phyloP scores from a whole-genome alignment of 2,329 filamentous ascomycete genomes.

The Cytospora piceicola region DNA sequence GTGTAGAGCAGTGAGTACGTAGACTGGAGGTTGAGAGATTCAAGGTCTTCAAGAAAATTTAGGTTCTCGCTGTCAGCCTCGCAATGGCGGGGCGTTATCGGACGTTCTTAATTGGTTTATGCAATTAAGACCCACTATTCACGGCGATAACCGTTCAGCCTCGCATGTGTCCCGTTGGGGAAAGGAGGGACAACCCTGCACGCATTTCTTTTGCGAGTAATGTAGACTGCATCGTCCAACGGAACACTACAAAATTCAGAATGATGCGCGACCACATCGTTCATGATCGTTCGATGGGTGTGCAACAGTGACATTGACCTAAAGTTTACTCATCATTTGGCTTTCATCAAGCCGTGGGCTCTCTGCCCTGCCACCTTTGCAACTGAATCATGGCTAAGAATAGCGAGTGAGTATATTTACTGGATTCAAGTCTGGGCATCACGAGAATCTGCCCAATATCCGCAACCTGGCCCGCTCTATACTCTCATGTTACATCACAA shows the following conservation, averaged over 20 bases:
- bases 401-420: background rate
- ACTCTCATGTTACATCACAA: slow-evolving; percentile 36
- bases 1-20: background rate
- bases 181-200: background rate
- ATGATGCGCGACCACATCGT: too few relatives aligned
- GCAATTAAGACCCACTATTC: slow-evolving; percentile 8
- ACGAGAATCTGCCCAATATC: background rate
- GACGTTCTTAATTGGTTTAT: slow-evolving; percentile 8
- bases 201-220: background rate
- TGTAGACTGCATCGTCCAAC: background rate
- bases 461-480: background rate
- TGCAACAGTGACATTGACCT: too few relatives aligned
- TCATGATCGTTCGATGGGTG: too few relatives aligned
- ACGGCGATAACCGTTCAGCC: slow-evolving; percentile 12
- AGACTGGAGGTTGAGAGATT: background rate
- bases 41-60: slow-evolving; percentile 27
- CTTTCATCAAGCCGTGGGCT: too few relatives aligned
- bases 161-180: background rate
- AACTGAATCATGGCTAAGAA: too few relatives aligned
- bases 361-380: too few relatives aligned
- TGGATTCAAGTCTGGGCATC: slow-evolving; percentile 1
- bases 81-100: slow-evolving; percentile 20
- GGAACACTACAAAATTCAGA: background rate
- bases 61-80: slow-evolving; percentile 25
- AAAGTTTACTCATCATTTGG: too few relatives aligned